phyloP scores from a whole-genome alignment of 2,329 filamentous ascomycete species.

The Neocucurbitaria cava region DNA sequence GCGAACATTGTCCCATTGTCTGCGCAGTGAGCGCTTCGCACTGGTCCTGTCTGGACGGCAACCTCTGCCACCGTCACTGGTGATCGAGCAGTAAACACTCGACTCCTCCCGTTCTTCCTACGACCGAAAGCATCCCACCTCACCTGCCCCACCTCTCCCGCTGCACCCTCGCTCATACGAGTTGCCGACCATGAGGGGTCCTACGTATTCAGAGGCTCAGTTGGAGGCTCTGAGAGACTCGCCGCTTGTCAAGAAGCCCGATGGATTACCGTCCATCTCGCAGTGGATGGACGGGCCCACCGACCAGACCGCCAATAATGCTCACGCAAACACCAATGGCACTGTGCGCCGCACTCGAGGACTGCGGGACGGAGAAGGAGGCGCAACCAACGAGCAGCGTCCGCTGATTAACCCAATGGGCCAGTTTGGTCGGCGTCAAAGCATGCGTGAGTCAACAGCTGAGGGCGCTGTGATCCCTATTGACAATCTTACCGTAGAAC shows the following conservation, averaged over 20 bases:
- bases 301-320: slow-evolving; percentile 37
- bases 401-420: slow-evolving; percentile 46
- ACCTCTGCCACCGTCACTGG: slow-evolving; percentile 15
- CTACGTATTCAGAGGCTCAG: slow-evolving; percentile 74
- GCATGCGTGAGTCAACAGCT: slow-evolving; percentile 57
- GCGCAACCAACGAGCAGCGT: slow-evolving; percentile 34
- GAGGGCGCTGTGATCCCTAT: slow-evolving; percentile 46
- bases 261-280: slow-evolving; percentile 79
- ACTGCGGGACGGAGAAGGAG: slow-evolving; percentile 36
- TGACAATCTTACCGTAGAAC: slow-evolving; percentile 56
- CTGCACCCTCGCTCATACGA: slow-evolving; percentile 13
- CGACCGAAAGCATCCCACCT: slow-evolving; percentile 6
- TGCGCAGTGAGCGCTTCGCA: slow-evolving; percentile 24
- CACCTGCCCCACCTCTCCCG: slow-evolving; percentile 22
- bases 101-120: slow-evolving; percentile 2
- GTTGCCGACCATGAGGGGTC: slow-evolving; percentile 37
- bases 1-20: slow-evolving; percentile 19
- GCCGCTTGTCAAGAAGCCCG: slow-evolving; percentile 81
- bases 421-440: slow-evolving; percentile 41
- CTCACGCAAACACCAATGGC: slow-evolving; percentile 30
- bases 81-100: slow-evolving; percentile 8
- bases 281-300: slow-evolving; percentile 89
- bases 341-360: slow-evolving; percentile 34
- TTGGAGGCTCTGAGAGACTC: slow-evolving; percentile 79
- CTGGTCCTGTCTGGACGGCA: slow-evolving; percentile 24